phyloP scores from a whole-genome alignment of 306 rosid genomes.

The Oxytropis ochrocephala region DNA sequence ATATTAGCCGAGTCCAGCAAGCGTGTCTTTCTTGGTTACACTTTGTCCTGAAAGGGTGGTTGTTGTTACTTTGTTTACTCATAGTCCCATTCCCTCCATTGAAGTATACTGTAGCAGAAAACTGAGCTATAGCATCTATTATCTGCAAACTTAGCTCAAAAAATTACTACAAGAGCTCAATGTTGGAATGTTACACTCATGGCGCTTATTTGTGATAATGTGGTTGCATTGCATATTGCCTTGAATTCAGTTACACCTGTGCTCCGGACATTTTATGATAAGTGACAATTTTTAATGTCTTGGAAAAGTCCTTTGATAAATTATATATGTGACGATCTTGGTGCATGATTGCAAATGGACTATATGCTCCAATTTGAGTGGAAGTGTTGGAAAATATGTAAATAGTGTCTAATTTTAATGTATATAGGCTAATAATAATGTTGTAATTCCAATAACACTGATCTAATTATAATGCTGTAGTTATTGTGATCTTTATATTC shows the following conservation, averaged over 20 bases:
- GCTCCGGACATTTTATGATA: background rate
- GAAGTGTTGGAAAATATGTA: background rate
- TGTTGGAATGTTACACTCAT: too few relatives aligned
- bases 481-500: background rate
- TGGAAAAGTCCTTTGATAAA: background rate
- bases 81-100: too few relatives aligned
- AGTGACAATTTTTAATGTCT: background rate
- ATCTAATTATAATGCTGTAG: too few relatives aligned
- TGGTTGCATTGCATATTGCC: background rate
- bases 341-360: background rate
- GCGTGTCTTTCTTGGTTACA: background rate
- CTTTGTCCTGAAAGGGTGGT: background rate
- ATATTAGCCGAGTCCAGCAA: background rate
- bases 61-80: background rate
- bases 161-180: too few relatives aligned
- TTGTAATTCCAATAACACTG: background rate
- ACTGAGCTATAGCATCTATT: too few relatives aligned
- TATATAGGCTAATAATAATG: background rate
- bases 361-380: background rate
- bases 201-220: too few relatives aligned
- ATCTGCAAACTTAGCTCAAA: too few relatives aligned
- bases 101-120: too few relatives aligned
- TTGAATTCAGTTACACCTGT: background rate
- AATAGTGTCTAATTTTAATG: background rate
- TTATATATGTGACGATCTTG: background rate